Base-by-base conservation (phyloP, 1,284 basidiomycete genomes). In the Tremellales sp. region DNA sequence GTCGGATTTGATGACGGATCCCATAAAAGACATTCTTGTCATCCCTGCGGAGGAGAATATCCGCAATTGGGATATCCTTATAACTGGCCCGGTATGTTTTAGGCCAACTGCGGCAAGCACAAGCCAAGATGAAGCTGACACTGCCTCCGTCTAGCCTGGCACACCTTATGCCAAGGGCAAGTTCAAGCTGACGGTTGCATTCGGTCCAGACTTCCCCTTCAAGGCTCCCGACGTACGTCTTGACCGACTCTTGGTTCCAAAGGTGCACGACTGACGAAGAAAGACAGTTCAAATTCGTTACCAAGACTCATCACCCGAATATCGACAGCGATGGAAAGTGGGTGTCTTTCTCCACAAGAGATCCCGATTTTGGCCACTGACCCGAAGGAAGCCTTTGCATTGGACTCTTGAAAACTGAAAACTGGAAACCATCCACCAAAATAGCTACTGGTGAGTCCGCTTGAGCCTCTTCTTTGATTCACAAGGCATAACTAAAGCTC, bases 301-400 rank as follows among this genome's bases (percentile, higher is more conserved):
- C 90, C 31, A 89, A 85, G 76, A 85, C 91, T 49, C 93, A 93
- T 65, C 90, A 94, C 72, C 90, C 90, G 13, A 90, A 90, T 44
- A 86, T 94, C 65, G 91, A 93, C 56, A 87, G 90, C 50, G 87
- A 94, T 65, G 90, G 89, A 32, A 91, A 77, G 88, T 87, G 57
- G 52, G 84, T 74, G 9, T 25, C 37, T 21, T 40, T 10, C 29
- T 31, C 29, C 29, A 10, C 29, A 31, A 16, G 10, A 10, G 29
- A 10, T 31, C 16, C 10, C 10, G 34, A 32, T 29, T 26, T 22
- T 42, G 31, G 28, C n/a, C 3, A 19, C 40, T 18, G 26, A 40
- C 27, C 45, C 50, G 42, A 59, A 48, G 43, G 42, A 35, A 50
- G 13, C 53, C 66, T 72, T 36, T 73, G 71, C 40, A 60, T 73